Conservation (phyloP, 78 protist species). For the Polysphondylium violaceum region DNA sequence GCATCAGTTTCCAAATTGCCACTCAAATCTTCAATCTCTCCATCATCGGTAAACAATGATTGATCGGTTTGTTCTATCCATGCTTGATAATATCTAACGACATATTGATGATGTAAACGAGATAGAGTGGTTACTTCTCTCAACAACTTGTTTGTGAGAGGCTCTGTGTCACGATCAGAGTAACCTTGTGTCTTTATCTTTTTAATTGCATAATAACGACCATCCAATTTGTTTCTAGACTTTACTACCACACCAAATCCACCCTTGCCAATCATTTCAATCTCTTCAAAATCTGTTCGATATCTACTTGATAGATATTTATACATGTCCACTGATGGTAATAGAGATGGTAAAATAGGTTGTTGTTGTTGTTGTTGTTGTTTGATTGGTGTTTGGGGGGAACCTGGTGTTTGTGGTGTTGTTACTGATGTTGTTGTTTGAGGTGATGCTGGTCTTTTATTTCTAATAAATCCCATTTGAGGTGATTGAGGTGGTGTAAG, state of each 20-base stretch:
- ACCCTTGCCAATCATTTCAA: slow-evolving; percentile 77
- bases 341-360: no score
- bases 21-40: slow-evolving; percentile 25
- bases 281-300: slow-evolving; percentile 82
- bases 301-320: slow-evolving; percentile 55
- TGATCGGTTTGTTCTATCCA: slow-evolving; percentile 77
- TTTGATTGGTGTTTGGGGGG: neutral
- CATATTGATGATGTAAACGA: slow-evolving; percentile 83
- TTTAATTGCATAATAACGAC: slow-evolving; percentile 83
- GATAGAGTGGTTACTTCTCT: slow-evolving; percentile 86
- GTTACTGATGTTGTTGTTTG: neutral
- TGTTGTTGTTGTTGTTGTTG: neutral
- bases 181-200: slow-evolving; percentile 51
- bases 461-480: no score
- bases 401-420: neutral
- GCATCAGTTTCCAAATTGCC: slow-evolving; percentile 76
- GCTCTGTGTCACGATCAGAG: slow-evolving; percentile 37
- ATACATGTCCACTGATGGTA: neutral
- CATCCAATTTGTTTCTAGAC: slow-evolving; percentile 74
- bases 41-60: neutral
- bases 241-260: slow-evolving; percentile 76
- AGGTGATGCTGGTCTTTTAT: neutral
- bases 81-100: slow-evolving; percentile 87
- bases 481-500: neutral
- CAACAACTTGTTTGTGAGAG: slow-evolving; percentile 48